These are phyloP conservation scores for Haplosporangium gracile DNA, from an alignment of 192 early-diverging fungal genomes.

Conservation along the genomic window DNA sequence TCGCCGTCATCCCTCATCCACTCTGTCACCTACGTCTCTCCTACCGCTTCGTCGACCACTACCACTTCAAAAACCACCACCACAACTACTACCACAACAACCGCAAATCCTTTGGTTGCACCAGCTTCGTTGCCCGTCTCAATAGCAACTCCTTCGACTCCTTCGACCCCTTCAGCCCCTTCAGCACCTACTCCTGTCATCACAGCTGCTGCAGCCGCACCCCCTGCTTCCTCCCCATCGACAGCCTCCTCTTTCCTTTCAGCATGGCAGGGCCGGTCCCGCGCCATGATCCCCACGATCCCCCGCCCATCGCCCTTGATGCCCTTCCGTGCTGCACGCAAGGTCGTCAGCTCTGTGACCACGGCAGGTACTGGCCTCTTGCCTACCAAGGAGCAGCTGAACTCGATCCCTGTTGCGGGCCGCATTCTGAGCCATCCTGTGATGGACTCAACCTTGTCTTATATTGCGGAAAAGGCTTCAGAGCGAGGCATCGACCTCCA, in stretches of 20 bases:
- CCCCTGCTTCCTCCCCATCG: slow-evolving; percentile 7
- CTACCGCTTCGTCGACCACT: neutral
- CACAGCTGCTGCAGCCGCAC: neutral
- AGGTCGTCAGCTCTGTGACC: slow-evolving; percentile 32
- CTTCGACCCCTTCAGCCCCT: neutral
- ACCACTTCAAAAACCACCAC: slow-evolving; percentile 5
- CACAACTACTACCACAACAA: slow-evolving; percentile 1
- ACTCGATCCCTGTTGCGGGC: slow-evolving; percentile 37
- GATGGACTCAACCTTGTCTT: slow-evolving; percentile 47
- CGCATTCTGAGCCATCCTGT: slow-evolving; percentile 48
- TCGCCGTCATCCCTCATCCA: neutral
- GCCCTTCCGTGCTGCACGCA: slow-evolving; percentile 43
- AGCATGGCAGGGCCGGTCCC: slow-evolving; percentile 46
- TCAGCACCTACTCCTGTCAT: neutral
- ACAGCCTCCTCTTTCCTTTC: slow-evolving; percentile 42
- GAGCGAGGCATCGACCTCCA: slow-evolving; percentile 36
- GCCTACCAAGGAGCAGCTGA: slow-evolving; percentile 46
- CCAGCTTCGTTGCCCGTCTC: neutral
- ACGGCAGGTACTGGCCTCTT: slow-evolving; percentile 40
- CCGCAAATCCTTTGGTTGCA: neutral
- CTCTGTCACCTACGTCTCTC: slow-evolving; percentile 4
- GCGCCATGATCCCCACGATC: slow-evolving; percentile 41
- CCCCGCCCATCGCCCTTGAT: slow-evolving; percentile 47
- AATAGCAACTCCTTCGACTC: slow-evolving; percentile 1
- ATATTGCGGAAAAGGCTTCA: slow-evolving; percentile 39